These are phyloP conservation scores for Aspergillus neotritici DNA, from an alignment of 2,329 filamentous ascomycete species.

Conservation along the genomic window DNA sequence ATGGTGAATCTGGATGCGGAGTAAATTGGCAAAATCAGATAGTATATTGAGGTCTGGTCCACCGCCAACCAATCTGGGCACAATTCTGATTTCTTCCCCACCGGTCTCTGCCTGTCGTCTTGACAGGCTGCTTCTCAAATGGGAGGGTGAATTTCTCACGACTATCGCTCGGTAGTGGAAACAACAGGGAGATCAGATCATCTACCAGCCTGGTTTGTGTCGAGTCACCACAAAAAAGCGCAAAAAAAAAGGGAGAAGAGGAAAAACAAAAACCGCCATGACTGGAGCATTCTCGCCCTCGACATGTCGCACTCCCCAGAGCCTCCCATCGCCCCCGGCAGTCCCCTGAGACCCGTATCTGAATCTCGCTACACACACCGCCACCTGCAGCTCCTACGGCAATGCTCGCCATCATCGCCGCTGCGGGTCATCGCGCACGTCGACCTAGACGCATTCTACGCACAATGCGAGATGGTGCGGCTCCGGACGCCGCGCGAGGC, in stretches of 20 bases:
- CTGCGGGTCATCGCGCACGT: slow-evolving; percentile 85
- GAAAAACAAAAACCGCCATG: slow-evolving; percentile 11
- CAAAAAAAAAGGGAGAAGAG: not conserved
- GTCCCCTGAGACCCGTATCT: slow-evolving; percentile 29
- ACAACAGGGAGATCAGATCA: too few relatives aligned
- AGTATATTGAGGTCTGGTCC: too few relatives aligned
- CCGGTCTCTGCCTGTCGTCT: too few relatives aligned
- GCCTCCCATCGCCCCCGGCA: slow-evolving; percentile 30
- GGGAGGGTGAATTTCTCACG: too few relatives aligned
- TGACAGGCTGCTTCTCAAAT: too few relatives aligned
- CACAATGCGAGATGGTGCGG: slow-evolving; percentile 90
- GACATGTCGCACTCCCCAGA: slow-evolving; percentile 60
- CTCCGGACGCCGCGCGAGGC: slow-evolving; percentile 66
- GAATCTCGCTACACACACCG: slow-evolving; percentile 79
- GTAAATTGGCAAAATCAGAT: too few relatives aligned
- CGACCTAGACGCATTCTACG: slow-evolving; percentile 96
- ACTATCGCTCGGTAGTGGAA: too few relatives aligned
- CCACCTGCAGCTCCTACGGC: slow-evolving; percentile 69
- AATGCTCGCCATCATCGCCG: slow-evolving; percentile 66
- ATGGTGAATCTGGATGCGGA: too few relatives aligned
- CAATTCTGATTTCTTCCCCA: too few relatives aligned
- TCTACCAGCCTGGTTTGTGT: too few relatives aligned
- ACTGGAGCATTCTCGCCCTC: slow-evolving; percentile 4
- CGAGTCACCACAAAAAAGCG: too few relatives aligned
- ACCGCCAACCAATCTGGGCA: too few relatives aligned